Evolutionary conservation across 805 yeast genomes (phyloP), one percentile per base, ranked within the genome.

Genomic region (Huiozyma sinensis): DNA sequence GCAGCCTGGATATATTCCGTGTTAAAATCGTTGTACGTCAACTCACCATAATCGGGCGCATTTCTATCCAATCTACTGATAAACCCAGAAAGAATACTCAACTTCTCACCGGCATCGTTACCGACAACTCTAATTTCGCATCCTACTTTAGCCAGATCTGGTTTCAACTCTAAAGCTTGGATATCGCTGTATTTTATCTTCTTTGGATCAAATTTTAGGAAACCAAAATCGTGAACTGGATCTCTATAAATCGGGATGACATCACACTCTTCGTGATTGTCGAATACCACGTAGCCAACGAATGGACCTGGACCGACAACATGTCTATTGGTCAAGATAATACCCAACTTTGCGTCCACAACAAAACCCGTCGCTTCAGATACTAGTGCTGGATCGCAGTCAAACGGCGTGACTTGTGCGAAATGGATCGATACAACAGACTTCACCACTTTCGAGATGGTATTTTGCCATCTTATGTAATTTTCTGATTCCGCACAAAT

Each of bases 301-400:
- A 89, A 88, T 1, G 96, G 96, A 12, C 96, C 95, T 0, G 96
- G 88, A 2, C 95, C 95, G 36, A 88, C 96, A 40, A 89, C 97
- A 58, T 89, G 97, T 57, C 96, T 74, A 65, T 89, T 89, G 8
- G 97, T 89, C 60, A 89, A 70, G 48, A 89, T 87, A 47, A 88
- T 76, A 11, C 97, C 97, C 28, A 77, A 64, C 44, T 74, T 69
- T 2, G 90, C 72, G 61, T 89, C 97, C 8, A 89, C 96, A 6
- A 89, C 87, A 61, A 89, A 89, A 2, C 97, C 97, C 0, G 96
- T 86, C n/a, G 96, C 97, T 62, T 89, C 95, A 43, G 85, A 77
- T 28, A 82, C 86, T 38, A 81, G 63, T 1, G 95, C 81, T 2
- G 78, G 65, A 53, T 89, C 97, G 34, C 92, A 81, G 56, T 89